Conservation (phyloP, 163 green algal species). For the Scenedesmus sp. region DNA sequence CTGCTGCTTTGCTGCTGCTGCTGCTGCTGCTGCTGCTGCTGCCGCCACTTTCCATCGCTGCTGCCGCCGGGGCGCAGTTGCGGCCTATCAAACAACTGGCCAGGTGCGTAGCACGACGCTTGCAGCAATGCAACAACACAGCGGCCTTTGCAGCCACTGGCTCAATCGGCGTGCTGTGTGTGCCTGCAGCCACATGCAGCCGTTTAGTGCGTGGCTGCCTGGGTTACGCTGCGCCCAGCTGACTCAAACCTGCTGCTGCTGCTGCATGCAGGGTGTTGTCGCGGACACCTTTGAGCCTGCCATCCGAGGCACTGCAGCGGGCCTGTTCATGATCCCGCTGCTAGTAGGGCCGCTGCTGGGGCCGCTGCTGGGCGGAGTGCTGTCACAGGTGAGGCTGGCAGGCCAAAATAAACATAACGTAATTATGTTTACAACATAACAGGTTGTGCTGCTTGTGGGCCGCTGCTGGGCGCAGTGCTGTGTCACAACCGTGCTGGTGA, state of each 20-base stretch:
- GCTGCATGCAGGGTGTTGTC: not conserved
- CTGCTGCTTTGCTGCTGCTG: conserved; percentile 3
- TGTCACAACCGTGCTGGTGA: no score
- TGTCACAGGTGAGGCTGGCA: not conserved
- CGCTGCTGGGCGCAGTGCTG: not conserved
- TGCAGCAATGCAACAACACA: no score
- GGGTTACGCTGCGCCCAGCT: no score
- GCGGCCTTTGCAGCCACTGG: no score
- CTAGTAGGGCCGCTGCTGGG: conserved; percentile 11
- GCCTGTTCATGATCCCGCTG: conserved; percentile 26
- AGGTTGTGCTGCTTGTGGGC: not conserved
- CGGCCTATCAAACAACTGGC: not conserved
- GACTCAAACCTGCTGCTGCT: not conserved
- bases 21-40: conserved; percentile 3
- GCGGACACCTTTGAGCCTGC: conserved; percentile 1
- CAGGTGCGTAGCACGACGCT: not conserved
- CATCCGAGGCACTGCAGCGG: not conserved
- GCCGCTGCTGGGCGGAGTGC: not conserved
- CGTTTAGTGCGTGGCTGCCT: not conserved
- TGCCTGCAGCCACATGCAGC: no score
- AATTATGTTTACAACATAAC: no score
- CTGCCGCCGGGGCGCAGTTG: not conserved
- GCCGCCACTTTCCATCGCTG: not conserved
- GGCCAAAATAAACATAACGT: no score
- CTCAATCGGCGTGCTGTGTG: no score